Percentiles rank a stretch among this genome's conserved stretches.
These are phyloP conservation scores for Lathyrus tuberosus DNA, from an alignment of 306 rosid species.

Conservation along the genomic window DNA sequence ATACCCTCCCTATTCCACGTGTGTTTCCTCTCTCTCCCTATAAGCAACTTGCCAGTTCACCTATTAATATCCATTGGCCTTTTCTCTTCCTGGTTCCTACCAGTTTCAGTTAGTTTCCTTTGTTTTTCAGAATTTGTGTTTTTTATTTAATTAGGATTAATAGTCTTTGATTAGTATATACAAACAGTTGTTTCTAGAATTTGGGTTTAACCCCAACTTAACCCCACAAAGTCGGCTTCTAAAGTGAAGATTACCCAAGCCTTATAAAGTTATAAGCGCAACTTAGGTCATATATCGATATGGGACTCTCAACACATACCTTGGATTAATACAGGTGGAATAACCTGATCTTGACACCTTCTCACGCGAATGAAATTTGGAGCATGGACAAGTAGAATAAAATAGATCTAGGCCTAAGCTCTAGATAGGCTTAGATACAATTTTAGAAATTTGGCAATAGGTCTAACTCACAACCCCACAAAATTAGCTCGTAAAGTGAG, in stretches of 20 bases:
- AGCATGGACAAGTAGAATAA: neutral
- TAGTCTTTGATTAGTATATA: neutral
- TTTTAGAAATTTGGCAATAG: too few relatives aligned
- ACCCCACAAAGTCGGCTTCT: neutral
- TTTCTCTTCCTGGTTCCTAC: too few relatives aligned
- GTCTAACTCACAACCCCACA: too few relatives aligned
- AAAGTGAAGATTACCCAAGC: neutral
- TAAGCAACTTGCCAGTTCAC: too few relatives aligned
- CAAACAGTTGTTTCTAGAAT: neutral
- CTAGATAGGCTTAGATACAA: too few relatives aligned
- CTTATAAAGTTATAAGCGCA: neutral
- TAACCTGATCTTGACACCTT: neutral
- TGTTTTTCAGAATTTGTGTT: neutral
- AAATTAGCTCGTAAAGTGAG: neutral
- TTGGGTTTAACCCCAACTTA: constrained; percentile 1
- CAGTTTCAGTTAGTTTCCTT: neutral
- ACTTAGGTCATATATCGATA: neutral
- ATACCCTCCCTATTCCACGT: too few relatives aligned
- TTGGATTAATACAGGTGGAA: neutral
- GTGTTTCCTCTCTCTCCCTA: too few relatives aligned
- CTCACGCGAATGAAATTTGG: neutral
- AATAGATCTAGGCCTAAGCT: neutral
- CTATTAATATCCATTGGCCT: too few relatives aligned
- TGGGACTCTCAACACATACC: neutral
- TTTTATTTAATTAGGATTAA: constrained; percentile 4